phyloP scores from a whole-genome alignment of 1,284 basidiomycete species.

The Gymnopus androsaceus region DNA sequence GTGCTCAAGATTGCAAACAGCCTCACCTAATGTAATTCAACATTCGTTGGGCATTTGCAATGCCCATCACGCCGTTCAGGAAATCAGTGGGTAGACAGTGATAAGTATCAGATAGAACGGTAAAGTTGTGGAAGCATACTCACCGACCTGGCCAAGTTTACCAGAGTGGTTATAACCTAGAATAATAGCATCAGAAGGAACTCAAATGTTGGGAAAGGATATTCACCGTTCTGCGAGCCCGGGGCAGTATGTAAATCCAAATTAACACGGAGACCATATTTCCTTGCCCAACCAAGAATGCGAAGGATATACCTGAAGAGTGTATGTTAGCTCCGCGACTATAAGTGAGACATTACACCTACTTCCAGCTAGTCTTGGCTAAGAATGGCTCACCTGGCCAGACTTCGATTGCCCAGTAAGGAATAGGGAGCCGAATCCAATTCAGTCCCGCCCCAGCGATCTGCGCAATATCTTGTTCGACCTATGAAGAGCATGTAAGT shows the following conservation, averaged over 20 bases:
- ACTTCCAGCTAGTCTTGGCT: conserved; percentile 74
- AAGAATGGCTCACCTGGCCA: conserved; percentile 82
- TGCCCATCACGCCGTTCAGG: conserved; percentile 61
- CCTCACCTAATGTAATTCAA: conserved; percentile 90
- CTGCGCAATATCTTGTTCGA: conserved; percentile 86
- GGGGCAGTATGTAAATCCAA: conserved; percentile 84
- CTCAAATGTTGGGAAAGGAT: conserved; percentile 31
- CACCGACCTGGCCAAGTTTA: conserved; percentile 46
- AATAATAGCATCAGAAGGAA: conserved; percentile 33
- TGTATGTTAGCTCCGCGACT: conserved; percentile 17
- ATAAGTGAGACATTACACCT: conserved; percentile 30
- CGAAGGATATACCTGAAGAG: conserved; percentile 69
- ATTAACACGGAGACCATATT: conserved; percentile 86
- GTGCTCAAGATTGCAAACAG: too few species aligned
- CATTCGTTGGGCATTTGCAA: conserved; percentile 82
- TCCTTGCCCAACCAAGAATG: conserved; percentile 80
- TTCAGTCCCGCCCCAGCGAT: conserved; percentile 91
- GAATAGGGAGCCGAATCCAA: conserved; percentile 83
- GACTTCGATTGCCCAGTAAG: conserved; percentile 85
- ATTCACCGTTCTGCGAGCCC: conserved; percentile 69
- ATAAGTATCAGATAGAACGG: neutral
- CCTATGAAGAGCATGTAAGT: conserved; percentile 43
- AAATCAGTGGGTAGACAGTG: conserved; percentile 69
- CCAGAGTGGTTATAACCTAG: conserved; percentile 75
- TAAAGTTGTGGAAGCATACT: neutral